A percentile compares a stretch with the other conserved stretches of the same genome.
Evolutionary conservation across 2,329 filamentous ascomycete genomes (phyloP).

Genomic region (Penicillium capsulatum): DNA sequence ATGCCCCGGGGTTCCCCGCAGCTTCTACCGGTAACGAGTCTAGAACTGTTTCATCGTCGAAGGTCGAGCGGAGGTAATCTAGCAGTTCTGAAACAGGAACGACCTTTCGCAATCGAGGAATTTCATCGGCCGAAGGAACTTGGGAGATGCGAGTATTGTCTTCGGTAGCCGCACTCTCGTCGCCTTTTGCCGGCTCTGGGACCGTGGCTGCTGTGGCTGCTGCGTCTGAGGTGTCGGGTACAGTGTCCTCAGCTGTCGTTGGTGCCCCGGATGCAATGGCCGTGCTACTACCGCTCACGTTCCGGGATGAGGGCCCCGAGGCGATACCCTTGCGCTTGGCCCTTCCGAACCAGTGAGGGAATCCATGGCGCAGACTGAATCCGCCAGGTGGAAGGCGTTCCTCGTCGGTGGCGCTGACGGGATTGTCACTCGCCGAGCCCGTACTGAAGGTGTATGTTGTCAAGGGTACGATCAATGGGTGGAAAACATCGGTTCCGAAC

Average conservation of each 20-base stretch:
- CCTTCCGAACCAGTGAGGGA: slow-evolving; percentile 81
- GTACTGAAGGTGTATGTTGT: slow-evolving; percentile 94
- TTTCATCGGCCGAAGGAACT: slow-evolving; percentile 14
- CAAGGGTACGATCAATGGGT: slow-evolving; percentile 84
- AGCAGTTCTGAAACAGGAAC: slow-evolving; percentile 65
- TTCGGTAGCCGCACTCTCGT: slow-evolving; percentile 5
- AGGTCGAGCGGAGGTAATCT: slow-evolving; percentile 75
- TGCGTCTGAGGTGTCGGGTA: neutral
- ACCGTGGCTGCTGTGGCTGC: slow-evolving; percentile 5
- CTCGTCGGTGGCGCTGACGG: slow-evolving; percentile 76
- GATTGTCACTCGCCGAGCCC: slow-evolving; percentile 67
- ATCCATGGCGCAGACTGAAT: slow-evolving; percentile 86
- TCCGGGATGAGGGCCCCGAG: slow-evolving; percentile 38
- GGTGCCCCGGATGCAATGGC: slow-evolving; percentile 3
- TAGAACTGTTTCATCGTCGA: slow-evolving; percentile 71
- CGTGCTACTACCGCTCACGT: slow-evolving; percentile 42
- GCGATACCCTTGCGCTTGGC: slow-evolving; percentile 43
- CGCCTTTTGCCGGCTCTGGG: neutral
- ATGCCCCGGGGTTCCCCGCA: slow-evolving; percentile 84
- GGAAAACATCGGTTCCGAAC: slow-evolving; percentile 90
- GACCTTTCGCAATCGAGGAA: slow-evolving; percentile 32
- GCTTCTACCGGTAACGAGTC: slow-evolving; percentile 75
- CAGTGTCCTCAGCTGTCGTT: neutral
- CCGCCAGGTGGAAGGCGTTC: slow-evolving; percentile 81
- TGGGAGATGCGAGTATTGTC: slow-evolving; percentile 7